A percentile compares a stretch with the other conserved stretches of the same genome.
Evolutionary conservation across 805 yeast species (phyloP).

Genomic region (Candida sanyiensis): DNA sequence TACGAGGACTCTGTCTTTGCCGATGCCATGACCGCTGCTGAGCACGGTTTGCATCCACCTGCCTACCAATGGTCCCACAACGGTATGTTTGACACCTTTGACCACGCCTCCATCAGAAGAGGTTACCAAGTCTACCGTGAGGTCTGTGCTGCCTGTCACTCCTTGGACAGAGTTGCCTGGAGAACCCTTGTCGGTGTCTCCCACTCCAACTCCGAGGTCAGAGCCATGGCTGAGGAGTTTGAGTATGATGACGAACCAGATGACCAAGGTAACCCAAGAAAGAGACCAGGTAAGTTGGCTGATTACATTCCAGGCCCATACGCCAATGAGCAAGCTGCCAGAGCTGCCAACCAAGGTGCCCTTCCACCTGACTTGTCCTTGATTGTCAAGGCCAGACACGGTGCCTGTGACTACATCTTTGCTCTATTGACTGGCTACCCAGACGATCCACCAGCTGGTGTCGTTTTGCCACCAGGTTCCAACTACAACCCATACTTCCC

Average conservation of each 20-base stretch:
- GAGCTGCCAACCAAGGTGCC: conserved; percentile 99
- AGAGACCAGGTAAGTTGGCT: conserved; percentile 97
- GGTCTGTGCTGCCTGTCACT: conserved; percentile 99
- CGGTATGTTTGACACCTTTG: conserved; percentile 87
- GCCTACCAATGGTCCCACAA: conserved; percentile 89
- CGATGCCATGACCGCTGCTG: conserved; percentile 96
- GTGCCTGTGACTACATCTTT: conserved; percentile 93
- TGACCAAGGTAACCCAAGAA: conserved; percentile 96
- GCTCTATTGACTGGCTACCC: conserved; percentile 96
- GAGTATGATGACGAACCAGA: conserved; percentile 99
- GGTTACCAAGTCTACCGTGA: conserved; percentile 98
- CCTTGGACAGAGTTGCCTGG: conserved; percentile 96
- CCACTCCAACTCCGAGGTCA: conserved; percentile 84
- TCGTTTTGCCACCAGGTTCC: conserved; percentile 82
- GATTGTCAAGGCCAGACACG: conserved; percentile 98
- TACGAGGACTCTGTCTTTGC: conserved; percentile 85
- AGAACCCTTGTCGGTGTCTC: conserved; percentile 96
- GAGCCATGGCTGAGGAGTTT: conserved; percentile 90
- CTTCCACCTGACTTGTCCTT: conserved; percentile 96
- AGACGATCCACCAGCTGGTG: conserved; percentile 98
- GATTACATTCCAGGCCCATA: conserved; percentile 94
- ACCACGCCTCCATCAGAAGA: conserved; percentile 95
- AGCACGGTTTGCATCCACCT: conserved; percentile 97
- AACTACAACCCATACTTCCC: conserved; percentile 99
- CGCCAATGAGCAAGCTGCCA: conserved; percentile 97